These are phyloP conservation scores for Eragrostis curvula DNA, from an alignment of 176 grass and related monocot genomes.

Conservation along the genomic window DNA sequence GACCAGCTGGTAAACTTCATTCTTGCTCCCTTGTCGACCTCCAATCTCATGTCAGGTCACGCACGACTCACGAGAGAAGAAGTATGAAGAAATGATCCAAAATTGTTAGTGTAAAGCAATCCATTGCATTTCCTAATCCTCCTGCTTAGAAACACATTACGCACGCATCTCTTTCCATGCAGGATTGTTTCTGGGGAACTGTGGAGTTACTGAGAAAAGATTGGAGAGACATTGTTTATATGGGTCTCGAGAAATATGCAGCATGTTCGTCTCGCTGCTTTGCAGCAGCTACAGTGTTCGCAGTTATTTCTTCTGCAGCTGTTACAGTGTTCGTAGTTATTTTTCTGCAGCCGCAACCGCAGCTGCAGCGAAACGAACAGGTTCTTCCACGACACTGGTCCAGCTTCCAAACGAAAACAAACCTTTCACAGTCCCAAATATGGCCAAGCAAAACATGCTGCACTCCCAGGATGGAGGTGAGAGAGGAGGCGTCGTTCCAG, in stretches of 20 bases:
- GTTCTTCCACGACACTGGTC: not conserved
- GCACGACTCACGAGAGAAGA: not conserved
- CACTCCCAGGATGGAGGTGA: not conserved
- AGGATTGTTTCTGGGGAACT: not conserved
- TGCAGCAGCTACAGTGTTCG: too few relatives aligned
- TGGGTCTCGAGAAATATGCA: constrained; percentile 30
- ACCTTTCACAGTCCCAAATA: not conserved
- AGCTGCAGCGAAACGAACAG: too few relatives aligned
- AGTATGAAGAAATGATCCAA: not conserved
- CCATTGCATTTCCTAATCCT: not conserved
- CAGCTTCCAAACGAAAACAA: not conserved
- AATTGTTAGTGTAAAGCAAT: not conserved
- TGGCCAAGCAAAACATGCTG: not conserved
- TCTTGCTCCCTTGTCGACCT: not conserved
- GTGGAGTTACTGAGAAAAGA: not conserved
- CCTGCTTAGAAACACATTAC: not conserved
- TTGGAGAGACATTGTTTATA: not conserved
- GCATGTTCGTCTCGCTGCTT: too few relatives aligned
- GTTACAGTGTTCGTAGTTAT: too few relatives aligned
- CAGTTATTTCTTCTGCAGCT: too few relatives aligned
- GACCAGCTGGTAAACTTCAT: not conserved
- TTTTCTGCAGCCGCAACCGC: too few relatives aligned
- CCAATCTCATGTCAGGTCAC: not conserved
- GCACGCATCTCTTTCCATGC: constrained; percentile 1
- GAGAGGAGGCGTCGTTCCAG: not conserved